phyloP scores from a whole-genome alignment of 2,329 filamentous ascomycete species.

The Pseudofabraea citricarpa region DNA sequence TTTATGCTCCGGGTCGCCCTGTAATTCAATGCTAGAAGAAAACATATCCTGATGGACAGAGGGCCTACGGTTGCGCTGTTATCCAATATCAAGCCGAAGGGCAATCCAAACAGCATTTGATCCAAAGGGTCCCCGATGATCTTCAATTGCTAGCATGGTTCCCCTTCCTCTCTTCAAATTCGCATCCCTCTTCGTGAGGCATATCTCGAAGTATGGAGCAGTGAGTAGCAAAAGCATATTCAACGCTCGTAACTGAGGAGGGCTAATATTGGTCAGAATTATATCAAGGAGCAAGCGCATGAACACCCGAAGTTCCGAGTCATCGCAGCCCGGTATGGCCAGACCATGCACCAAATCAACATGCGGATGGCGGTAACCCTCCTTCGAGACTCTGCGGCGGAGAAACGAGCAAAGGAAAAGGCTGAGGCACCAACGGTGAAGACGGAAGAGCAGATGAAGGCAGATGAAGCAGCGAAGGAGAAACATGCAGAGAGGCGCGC shows the following conservation, averaged over 20 bases:
- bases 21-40: no score
- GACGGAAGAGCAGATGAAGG: constrained; percentile 55
- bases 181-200: constrained; percentile 57
- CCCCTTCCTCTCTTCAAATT: constrained; percentile 65
- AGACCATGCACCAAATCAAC: constrained; percentile 61
- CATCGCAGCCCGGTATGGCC: constrained; percentile 58
- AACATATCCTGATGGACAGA: no score
- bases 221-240: constrained; percentile 38
- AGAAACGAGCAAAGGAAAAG: constrained; percentile 54
- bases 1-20: no score
- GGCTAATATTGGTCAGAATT: constrained; percentile 43
- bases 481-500: constrained; percentile 21
- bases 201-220: constrained; percentile 65
- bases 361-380: constrained; percentile 59
- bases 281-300: constrained; percentile 61
- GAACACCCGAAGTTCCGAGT: constrained; percentile 57
- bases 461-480: constrained; percentile 44
- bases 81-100: background rate
- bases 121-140: background rate
- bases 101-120: background rate
- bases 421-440: constrained; percentile 61
- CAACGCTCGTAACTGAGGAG: background rate
- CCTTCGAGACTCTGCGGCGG: constrained; percentile 52
- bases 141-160: constrained; percentile 44
- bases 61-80: no score